Percentiles rank a stretch among this genome's conserved stretches.
Conservation (phyloP, 768 basidiomycete species). For the Leccinum imitatum region DNA sequence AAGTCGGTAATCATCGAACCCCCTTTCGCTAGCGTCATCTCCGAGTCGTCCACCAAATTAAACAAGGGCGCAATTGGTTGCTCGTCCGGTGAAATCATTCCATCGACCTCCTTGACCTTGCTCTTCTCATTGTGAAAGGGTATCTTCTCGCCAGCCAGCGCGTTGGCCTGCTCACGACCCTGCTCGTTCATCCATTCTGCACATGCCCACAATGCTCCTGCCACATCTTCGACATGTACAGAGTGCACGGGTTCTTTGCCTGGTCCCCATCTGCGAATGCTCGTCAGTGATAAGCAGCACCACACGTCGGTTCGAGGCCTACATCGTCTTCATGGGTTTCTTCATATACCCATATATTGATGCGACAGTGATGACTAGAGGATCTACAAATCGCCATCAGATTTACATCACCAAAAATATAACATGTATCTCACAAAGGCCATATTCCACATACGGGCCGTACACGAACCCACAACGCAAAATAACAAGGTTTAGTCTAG, state of each 20-base stretch:
- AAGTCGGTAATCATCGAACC: conserved; percentile 65
- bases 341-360: conserved; percentile 81
- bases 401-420: conserved; percentile 8
- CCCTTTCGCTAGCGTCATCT: conserved; percentile 65
- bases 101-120: conserved; percentile 62
- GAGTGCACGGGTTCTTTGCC: conserved; percentile 75
- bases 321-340: conserved; percentile 86
- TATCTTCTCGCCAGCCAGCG: conserved; percentile 44
- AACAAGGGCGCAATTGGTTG: conserved; percentile 76
- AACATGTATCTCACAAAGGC: conserved; percentile 49
- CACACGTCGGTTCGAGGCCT: conserved; percentile 25
- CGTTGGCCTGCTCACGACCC: conserved; percentile 64
- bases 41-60: conserved; percentile 79
- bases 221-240: conserved; percentile 75
- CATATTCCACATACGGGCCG: conserved; percentile 77
- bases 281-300: conserved; percentile 9
- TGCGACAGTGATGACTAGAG: conserved; percentile 70
- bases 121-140: conserved; percentile 59
- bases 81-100: conserved; percentile 53
- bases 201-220: conserved; percentile 73
- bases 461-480: conserved; percentile 74
- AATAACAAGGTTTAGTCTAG: conserved; percentile 78
- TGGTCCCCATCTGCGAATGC: conserved; percentile 64
- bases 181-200: conserved; percentile 70
- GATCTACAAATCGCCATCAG: conserved; percentile 44